Base-by-base conservation (phyloP, 257 asterid genomes). In the Verbascum thapsus region DNA sequence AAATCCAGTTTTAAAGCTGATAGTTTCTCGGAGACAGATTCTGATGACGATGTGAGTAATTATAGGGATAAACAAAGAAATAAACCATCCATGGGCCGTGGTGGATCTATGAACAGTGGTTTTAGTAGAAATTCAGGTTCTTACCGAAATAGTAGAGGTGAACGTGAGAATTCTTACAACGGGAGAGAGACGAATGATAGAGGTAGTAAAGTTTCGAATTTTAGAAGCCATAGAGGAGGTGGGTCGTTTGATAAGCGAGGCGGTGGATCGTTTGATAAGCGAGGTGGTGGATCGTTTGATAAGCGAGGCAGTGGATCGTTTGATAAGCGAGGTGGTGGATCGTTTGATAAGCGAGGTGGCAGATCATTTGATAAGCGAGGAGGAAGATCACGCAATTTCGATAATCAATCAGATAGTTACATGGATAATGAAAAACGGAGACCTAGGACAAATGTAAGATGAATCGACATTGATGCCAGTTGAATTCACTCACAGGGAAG, bases 401-500 rank as follows among this genome's bases (percentile, higher is more conserved):
- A 44, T 57, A 58, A 58, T 63, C 50, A 48, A 38, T 63, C 86
- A 26, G 87, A 70, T 39, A 71, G 81, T 74, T 83, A 80, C 39
- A 52, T 61, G 45, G 95, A 78, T 7, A 83, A 72, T 13, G 90
- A 81, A 18, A 74, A 55, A 20, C 77, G 26, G 60, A 81, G 96
- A 64, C 88, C 96, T 20, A 78, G 96, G 57, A 18, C 35, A 40
- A 91, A 91, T 22, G 98, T 91, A 19, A 75, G 98, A 48, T 91
- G 72, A 82, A 47, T 32, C 38, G 6, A 26, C 34, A 1, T 40
- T 39, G n/a, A 4, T 63, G 23, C 16, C 44, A 8, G 44, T 4
- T 39, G 44, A 39, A 2, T 9, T 12, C 44, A 39, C 2, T 12
- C 9, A 3, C 44, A 12, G 44, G n/a, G 13, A 8, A 8, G 10